Conservation (phyloP, 495 filamentous ascomycete genomes). For the Penicillium robsamsonii region DNA sequence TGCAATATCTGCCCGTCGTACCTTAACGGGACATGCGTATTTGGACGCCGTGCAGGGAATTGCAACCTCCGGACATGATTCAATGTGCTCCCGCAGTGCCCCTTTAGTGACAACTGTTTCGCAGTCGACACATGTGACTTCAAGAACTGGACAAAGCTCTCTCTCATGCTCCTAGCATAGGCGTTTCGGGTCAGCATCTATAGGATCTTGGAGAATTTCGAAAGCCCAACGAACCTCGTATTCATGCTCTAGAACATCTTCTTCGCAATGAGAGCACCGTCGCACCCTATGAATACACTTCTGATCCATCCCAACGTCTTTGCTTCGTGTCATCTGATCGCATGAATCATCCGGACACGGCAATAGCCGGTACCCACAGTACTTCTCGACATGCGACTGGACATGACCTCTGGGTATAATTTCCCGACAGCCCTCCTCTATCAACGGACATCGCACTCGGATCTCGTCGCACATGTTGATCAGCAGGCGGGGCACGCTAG, state of each 20-base stretch:
- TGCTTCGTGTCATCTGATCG: slow-evolving; percentile 51
- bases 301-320: slow-evolving; percentile 35
- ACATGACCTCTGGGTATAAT: slow-evolving; percentile 64
- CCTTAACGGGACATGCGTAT: slow-evolving; percentile 55
- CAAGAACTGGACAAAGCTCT: slow-evolving; percentile 49
- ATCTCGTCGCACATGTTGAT: slow-evolving; percentile 73
- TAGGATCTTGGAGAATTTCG: background rate
- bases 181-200: slow-evolving; percentile 1
- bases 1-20: slow-evolving; percentile 48
- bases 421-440: slow-evolving; percentile 59
- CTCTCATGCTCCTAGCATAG: slow-evolving; percentile 47
- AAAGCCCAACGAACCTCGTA: slow-evolving; percentile 46
- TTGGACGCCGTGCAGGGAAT: slow-evolving; percentile 53
- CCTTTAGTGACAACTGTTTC: slow-evolving; percentile 44
- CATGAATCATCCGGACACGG: slow-evolving; percentile 57
- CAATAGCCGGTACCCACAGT: slow-evolving; percentile 66
- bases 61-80: slow-evolving; percentile 52
- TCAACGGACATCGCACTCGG: slow-evolving; percentile 67
- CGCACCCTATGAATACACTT: slow-evolving; percentile 57
- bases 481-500: slow-evolving; percentile 53
- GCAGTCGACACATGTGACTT: slow-evolving; percentile 55
- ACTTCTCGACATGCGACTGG: slow-evolving; percentile 69
- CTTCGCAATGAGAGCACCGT: slow-evolving; percentile 54
- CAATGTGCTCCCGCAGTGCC: slow-evolving; percentile 49
- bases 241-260: slow-evolving; percentile 55